A percentile compares a stretch with the other conserved stretches of the same genome.
Evolutionary conservation across 2,329 filamentous ascomycete genomes (phyloP).

Genomic region (Chaetomium strumarium): DNA sequence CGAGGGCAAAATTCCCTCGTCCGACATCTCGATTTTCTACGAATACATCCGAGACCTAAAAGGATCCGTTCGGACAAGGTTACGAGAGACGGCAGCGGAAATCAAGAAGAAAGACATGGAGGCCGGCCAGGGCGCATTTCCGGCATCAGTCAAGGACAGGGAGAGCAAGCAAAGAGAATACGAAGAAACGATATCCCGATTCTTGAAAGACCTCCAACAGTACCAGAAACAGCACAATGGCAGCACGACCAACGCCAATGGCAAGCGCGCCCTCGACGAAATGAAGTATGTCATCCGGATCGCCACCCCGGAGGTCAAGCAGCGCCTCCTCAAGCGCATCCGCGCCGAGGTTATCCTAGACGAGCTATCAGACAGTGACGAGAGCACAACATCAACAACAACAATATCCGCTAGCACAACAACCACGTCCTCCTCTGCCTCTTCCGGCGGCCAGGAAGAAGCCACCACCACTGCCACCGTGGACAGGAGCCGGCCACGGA

Average conservation of each 20-base stretch:
- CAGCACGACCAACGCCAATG: constrained; percentile 32
- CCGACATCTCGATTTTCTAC: constrained; percentile 64
- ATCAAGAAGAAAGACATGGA: constrained; percentile 53
- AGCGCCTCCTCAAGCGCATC: constrained; percentile 56
- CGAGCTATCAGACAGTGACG: constrained; percentile 47
- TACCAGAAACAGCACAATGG: constrained; percentile 19
- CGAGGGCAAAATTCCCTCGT: constrained; percentile 60
- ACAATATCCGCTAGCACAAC: constrained; percentile 26
- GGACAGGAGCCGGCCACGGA: constrained; percentile 27
- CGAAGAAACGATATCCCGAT: constrained; percentile 48
- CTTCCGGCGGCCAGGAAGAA: constrained; percentile 14
- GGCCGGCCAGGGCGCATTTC: constrained; percentile 42
- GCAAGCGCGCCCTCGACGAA: constrained; percentile 48
- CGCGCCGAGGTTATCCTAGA: constrained; percentile 54
- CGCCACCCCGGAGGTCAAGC: constrained; percentile 46
- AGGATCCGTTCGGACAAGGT: constrained; percentile 63
- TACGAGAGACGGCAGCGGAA: constrained; percentile 61
- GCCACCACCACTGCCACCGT: background rate
- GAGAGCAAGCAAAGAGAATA: constrained; percentile 51
- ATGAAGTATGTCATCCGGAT: constrained; percentile 45
- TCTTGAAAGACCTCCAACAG: constrained; percentile 34
- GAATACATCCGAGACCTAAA: constrained; percentile 75
- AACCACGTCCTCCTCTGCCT: constrained; percentile 25
- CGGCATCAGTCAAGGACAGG: constrained; percentile 42
- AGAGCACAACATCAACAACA: constrained; percentile 28